These are phyloP conservation scores for Zygotorulaspora danielsina DNA, from an alignment of 805 yeast species.

Conservation along the genomic window DNA sequence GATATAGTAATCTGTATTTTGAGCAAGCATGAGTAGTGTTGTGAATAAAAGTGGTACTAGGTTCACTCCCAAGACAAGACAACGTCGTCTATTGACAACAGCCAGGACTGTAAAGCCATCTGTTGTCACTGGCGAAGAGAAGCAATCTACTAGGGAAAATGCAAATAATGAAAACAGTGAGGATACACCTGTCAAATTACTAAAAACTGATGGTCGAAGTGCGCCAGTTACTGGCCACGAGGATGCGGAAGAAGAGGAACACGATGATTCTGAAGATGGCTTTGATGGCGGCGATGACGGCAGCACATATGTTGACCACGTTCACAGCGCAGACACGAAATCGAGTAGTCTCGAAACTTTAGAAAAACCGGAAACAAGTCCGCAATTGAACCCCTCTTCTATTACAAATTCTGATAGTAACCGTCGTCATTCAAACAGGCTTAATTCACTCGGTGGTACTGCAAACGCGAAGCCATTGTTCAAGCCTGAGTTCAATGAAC, in stretches of 20 bases:
- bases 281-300: constrained; percentile 1
- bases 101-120: constrained; percentile 30
- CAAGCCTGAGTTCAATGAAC: constrained; percentile 21
- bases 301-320: constrained; percentile 3
- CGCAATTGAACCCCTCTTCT: constrained; percentile 7
- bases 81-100: constrained; percentile 37
- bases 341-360: neutral
- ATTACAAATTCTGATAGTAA: neutral
- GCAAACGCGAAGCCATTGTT: constrained; percentile 36
- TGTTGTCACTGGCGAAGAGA: constrained; percentile 14
- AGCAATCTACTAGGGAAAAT: constrained; percentile 2
- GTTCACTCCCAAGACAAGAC: constrained; percentile 56
- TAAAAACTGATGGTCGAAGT: neutral
- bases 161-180: constrained; percentile 7
- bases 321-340: neutral
- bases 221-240: constrained; percentile 1
- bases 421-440: constrained; percentile 35
- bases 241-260: constrained; percentile 5
- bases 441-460: constrained; percentile 37
- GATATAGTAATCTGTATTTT: too few species aligned
- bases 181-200: neutral
- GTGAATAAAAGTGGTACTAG: constrained; percentile 53
- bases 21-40: constrained; percentile 33
- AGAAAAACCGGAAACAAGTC: constrained; percentile 5
- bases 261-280: constrained; percentile 4